Evolutionary conservation across 1,284 basidiomycete genomes (phyloP), one percentile per base, ranked within the genome.

Genomic region (Vanrija sp.): DNA sequence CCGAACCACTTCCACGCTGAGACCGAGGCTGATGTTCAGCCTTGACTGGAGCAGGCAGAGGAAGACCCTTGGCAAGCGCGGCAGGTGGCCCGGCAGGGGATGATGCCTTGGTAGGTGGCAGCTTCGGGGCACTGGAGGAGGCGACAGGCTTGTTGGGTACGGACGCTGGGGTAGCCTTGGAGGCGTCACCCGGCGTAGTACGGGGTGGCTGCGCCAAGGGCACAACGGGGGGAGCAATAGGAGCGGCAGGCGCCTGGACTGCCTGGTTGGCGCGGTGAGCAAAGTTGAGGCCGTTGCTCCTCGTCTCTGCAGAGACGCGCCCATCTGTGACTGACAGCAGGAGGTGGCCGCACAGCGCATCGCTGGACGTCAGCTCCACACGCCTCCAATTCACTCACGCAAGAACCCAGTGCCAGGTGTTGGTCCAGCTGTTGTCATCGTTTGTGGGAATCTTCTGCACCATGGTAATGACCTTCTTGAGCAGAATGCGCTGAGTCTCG

Each of bases 391-490:
- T 1, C 16, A 63, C 71, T 51, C 41, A 75, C 72, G 70, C 61
- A 20, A 96, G 77, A 67, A 95, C 93, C 93, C 93, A 98, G 75
- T 98, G 93, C 95, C 95, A 98, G 67, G 88, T 92, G 73, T 93
- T 98, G 77, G 92, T 98, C 95, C 93, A 97, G 1, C 88, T 84
- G 4, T 81, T 79, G 39, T 82, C 83, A 15, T 80, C 78, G 4
- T 82, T 80, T 16, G 67, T 67, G 0, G 76, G 72, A 4, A 77
- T 68, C 39, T 84, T 82, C 1, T 82, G 72, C 4, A 85, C 81
- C 27, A 96, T 90, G 12, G 84, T 84, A 35, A 97, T 77, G 1
- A 90, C 90, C 77, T 98, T 96, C 76, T 92, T 86, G 41, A 99
- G 80, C 14, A 97, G 80, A 41, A 89, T 82, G 20, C 87, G 84